Percentiles rank a stretch among this genome's conserved stretches.
Conservation (phyloP, 1,139 yeast species). For the Nakaseomyces delphensis region DNA sequence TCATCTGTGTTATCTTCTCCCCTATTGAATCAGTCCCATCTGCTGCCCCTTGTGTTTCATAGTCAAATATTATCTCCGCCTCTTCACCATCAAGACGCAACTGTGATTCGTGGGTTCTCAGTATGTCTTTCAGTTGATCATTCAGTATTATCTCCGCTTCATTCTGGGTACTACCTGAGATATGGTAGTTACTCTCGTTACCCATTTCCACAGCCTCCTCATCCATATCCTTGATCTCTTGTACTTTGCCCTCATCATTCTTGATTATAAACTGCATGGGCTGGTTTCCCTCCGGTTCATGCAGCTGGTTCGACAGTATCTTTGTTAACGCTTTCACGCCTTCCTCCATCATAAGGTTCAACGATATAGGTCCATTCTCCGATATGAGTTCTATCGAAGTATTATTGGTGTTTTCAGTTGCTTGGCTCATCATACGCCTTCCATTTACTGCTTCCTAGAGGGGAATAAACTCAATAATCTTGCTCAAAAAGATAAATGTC, state of each 20-base stretch:
- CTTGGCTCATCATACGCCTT: not conserved
- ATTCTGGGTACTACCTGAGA: conserved; percentile 2
- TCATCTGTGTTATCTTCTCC: conserved; percentile 26
- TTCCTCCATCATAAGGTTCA: conserved; percentile 30
- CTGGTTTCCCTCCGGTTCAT: conserved; percentile 21
- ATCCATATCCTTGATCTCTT: conserved; percentile 5
- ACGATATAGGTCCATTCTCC: conserved; percentile 26
- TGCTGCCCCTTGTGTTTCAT: conserved; percentile 22
- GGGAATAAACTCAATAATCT: too few species aligned
- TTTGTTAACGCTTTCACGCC: conserved; percentile 29
- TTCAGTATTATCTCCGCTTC: conserved; percentile 5
- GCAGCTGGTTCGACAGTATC: conserved; percentile 24
- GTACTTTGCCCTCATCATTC: conserved; percentile 10
- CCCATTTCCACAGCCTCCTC: conserved; percentile 13
- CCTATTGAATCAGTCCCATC: conserved; percentile 27
- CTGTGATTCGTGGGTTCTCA: conserved; percentile 19
- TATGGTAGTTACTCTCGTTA: conserved; percentile 12
- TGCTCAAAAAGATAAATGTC: too few species aligned
- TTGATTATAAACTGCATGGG: conserved; percentile 25
- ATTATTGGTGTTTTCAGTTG: conserved; percentile 5
- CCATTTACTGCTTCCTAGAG: not conserved
- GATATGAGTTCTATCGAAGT: conserved; percentile 26
- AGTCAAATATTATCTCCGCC: conserved; percentile 29
- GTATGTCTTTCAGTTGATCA: conserved; percentile 7
- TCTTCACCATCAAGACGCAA: conserved; percentile 23